Conservation (phyloP, 345 rosid genomes). For the Eucalyptus cloeziana region DNA sequence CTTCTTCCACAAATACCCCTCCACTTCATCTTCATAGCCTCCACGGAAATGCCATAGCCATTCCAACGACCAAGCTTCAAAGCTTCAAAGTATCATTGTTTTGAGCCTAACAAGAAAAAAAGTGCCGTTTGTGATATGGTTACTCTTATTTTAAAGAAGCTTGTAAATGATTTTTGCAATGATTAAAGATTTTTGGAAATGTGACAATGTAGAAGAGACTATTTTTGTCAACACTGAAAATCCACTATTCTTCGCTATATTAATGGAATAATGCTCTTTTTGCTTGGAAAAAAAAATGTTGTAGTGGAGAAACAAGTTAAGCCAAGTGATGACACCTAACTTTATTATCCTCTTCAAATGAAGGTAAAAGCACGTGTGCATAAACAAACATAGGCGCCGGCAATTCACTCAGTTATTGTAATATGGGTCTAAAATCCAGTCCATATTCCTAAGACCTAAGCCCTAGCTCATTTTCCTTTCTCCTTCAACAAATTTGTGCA, state of each 20-base stretch:
- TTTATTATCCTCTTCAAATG: fast-evolving
- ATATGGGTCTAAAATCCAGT: too few species aligned
- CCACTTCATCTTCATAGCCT: not conserved
- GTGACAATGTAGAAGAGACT: not conserved
- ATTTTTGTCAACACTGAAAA: not conserved
- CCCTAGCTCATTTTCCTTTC: too few species aligned
- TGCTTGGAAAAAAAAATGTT: not conserved
- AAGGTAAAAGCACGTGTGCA: not conserved
- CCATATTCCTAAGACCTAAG: too few species aligned
- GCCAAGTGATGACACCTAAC: not conserved
- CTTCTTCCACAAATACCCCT: not conserved
- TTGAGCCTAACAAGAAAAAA: not conserved
- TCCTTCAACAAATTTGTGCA: too few species aligned
- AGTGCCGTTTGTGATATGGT: not conserved
- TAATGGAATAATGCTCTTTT: not conserved
- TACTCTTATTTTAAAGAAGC: not conserved
- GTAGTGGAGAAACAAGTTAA: not conserved
- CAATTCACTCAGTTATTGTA: not conserved
- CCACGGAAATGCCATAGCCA: not conserved
- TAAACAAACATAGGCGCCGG: not conserved
- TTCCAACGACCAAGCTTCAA: not conserved
- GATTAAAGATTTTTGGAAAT: not conserved
- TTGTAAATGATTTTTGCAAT: not conserved
- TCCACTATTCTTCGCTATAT: not conserved
- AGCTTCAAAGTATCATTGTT: not conserved